Evolutionary conservation across 805 yeast species (phyloP).

Genomic region (Monosporozyma aerobia): DNA sequence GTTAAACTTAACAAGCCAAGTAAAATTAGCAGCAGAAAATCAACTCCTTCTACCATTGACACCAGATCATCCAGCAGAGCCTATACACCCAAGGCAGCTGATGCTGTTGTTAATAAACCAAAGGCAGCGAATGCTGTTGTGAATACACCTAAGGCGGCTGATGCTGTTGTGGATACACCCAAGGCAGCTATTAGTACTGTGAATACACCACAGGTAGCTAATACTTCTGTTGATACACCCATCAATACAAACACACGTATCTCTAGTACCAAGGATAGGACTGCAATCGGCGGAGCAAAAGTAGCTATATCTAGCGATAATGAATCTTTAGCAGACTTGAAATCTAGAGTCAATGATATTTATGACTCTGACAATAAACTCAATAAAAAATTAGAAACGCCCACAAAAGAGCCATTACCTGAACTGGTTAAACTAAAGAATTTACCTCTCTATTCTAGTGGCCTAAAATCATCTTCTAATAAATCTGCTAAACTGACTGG

Average conservation of each 20-base stretch:
- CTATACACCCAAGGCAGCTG: no score
- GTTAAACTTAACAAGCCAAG: no score
- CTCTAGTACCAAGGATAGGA: background rate
- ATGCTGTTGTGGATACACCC: no score
- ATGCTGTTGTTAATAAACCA: no score
- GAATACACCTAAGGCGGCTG: no score
- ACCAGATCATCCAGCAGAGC: no score
- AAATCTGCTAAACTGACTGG: background rate
- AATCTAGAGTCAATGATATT: background rate
- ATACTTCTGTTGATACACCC: background rate
- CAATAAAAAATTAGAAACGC: background rate
- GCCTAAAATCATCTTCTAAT: background rate
- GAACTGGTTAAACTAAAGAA: background rate
- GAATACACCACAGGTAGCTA: no score
- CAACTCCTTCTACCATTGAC: no score
- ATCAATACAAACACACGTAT: background rate
- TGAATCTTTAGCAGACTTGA: background rate
- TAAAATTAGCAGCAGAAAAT: no score
- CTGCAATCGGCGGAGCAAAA: background rate
- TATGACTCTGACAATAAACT: background rate
- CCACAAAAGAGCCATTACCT: background rate
- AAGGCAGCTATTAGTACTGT: no score
- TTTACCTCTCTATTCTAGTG: background rate
- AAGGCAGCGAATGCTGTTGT: no score
- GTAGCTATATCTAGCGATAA: background rate